Base-by-base conservation (phyloP, 495 filamentous ascomycete species). In the Hypomontagnella monticulosa region DNA sequence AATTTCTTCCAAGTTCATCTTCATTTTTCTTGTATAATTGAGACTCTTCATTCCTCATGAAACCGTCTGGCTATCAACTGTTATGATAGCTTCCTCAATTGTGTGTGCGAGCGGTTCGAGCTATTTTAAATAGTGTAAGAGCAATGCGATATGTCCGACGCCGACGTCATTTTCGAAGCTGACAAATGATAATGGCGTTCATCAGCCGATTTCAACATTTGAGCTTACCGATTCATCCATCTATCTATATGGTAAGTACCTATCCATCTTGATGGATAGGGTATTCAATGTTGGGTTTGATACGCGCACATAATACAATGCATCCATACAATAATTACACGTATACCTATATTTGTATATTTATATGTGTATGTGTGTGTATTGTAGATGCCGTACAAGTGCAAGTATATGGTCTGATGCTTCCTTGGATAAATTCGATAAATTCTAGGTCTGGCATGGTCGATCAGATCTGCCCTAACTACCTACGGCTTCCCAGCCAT, bases 391-490 rank as follows among this genome's bases (percentile, higher is more conserved):
- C 47, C 27, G 47, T 50, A 40, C 34, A 7, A 9, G 5, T 23
- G 34, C 23, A 18, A 1, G 38, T n/a, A 15, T 23, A n/a, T 53
- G 33, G 14, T 53, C 34, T 38, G 49, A 38, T 53, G 10, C 20
- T 38, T 37, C 18, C 15, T 51, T 71, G 56, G 51, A 49, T 71
- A 71, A 68, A 64, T 63, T 61, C 49, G 37, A 27, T n/a, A 50
- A 51, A 33, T 51, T 18, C 27, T 7, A 11, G 36, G 32, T 33
- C 14, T 23, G 43, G 7, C 12, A 55, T 30, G 30, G 37, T 42
- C 37, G 33, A 42, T 33, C 19, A 50, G 30, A 50, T 36, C 23
- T 27, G 6, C 23, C 23, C 23, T 27, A 27, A 3, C 23, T 27
- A 3, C 23, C 23, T 43, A 43, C 48, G 57, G 54, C 59, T 41